Evolutionary conservation across 1,139 yeast genomes (phyloP).

Genomic region (Hyphopichia fennica): DNA sequence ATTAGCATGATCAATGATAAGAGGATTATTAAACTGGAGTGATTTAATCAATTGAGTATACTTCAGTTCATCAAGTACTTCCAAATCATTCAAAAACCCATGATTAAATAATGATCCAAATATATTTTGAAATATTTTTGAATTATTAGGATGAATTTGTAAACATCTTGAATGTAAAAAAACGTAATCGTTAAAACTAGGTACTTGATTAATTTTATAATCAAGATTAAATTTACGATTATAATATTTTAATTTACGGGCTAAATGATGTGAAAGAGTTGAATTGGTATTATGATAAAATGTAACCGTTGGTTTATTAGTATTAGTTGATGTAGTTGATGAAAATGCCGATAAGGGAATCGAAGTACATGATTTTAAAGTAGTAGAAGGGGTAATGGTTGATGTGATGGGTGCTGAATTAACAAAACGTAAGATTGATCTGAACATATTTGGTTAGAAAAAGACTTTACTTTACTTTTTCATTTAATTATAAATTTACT

Average conservation of each 20-base stretch:
- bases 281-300: conserved; percentile 6
- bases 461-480: too few species aligned
- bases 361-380: neutral
- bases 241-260: conserved; percentile 3
- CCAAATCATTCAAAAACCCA: conserved; percentile 12
- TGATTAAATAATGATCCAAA: conserved; percentile 7
- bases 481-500: too few species aligned
- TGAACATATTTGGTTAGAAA: conserved; percentile 8
- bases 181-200: conserved; percentile 31
- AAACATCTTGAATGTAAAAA: conserved; percentile 37
- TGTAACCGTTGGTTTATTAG: conserved; percentile 1
- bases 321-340: neutral
- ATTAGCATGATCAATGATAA: conserved; percentile 60
- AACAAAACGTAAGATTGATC: conserved; percentile 9
- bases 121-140: conserved; percentile 25
- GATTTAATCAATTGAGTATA: conserved; percentile 14
- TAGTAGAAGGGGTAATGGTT: neutral
- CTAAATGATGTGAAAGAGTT: conserved; percentile 5
- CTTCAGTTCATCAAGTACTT: conserved; percentile 17
- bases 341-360: neutral
- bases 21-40: conserved; percentile 25
- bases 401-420: conserved; percentile 3
- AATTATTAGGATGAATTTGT: conserved; percentile 47
- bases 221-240: conserved; percentile 24
- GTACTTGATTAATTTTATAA: conserved; percentile 22